Percentiles rank a stretch among this genome's conserved stretches.
Conservation (phyloP, 371 early-diverging fungal species). For the Mortierella sp. region DNA sequence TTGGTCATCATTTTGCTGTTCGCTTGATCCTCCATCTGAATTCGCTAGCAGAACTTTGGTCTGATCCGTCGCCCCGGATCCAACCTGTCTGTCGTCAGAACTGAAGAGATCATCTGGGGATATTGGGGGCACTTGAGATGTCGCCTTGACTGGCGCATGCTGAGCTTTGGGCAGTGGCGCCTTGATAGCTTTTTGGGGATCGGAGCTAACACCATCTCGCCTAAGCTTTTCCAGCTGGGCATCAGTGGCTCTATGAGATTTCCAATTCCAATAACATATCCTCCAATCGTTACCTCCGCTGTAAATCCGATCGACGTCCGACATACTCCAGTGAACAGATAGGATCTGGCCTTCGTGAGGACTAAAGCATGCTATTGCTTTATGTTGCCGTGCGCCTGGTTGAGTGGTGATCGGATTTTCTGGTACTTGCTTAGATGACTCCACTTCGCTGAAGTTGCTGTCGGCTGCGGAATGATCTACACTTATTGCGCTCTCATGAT, state of each 20-base stretch:
- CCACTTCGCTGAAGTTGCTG: not conserved
- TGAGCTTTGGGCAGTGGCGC: not conserved
- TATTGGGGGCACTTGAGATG: not conserved
- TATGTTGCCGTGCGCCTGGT: not conserved
- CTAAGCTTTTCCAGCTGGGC: not conserved
- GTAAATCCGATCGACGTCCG: slow-evolving; percentile 34
- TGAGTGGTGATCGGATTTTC: not conserved
- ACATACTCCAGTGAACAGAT: slow-evolving; percentile 46
- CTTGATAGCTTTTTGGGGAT: not conserved
- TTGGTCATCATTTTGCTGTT: not conserved
- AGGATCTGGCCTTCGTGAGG: slow-evolving; percentile 23
- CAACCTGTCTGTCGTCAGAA: not conserved
- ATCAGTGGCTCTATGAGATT: slow-evolving; percentile 11
- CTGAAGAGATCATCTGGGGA: not conserved
- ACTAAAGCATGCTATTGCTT: slow-evolving; percentile 19
- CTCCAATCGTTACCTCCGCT: slow-evolving; percentile 55
- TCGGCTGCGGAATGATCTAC: not conserved
- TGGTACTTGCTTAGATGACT: not conserved
- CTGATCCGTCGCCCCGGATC: not conserved
- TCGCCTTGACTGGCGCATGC: not conserved
- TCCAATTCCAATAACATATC: slow-evolving; percentile 44
- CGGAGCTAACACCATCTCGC: not conserved
- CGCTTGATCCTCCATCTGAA: not conserved
- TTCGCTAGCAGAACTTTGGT: not conserved
- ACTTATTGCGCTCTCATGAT: not conserved